A percentile compares a stretch with the other conserved stretches of the same genome.
Conservation (phyloP, 108 stramenopile species). For the Nannochloropsis gaditana region DNA sequence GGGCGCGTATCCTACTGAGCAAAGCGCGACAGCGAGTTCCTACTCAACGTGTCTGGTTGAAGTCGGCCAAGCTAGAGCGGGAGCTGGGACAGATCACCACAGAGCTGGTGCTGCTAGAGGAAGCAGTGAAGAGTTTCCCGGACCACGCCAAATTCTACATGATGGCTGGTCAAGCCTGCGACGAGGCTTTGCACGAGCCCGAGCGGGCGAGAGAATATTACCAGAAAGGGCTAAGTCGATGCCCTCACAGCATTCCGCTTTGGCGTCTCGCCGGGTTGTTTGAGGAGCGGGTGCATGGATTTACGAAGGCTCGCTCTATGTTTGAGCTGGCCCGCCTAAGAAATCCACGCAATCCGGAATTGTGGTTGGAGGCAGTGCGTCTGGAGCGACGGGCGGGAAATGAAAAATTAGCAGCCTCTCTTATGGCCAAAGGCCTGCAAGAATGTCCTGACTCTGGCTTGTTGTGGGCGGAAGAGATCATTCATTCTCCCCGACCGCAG, state of each 20-base stretch:
- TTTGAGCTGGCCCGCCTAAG: slow-evolving; percentile 85
- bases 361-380: slow-evolving; percentile 86
- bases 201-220: slow-evolving; percentile 46
- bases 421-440: slow-evolving; percentile 88
- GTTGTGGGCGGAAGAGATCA: slow-evolving; percentile 1
- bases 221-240: slow-evolving; percentile 68
- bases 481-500: slow-evolving; percentile 35
- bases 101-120: slow-evolving; percentile 56
- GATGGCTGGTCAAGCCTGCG: slow-evolving; percentile 90
- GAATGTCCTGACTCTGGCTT: slow-evolving; percentile 70
- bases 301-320: slow-evolving; percentile 82
- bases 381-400: slow-evolving; percentile 78
- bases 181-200: slow-evolving; percentile 50
- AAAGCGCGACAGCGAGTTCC: slow-evolving; percentile 75
- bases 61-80: slow-evolving; percentile 51
- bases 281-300: slow-evolving; percentile 67
- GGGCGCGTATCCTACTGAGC: slow-evolving; percentile 74
- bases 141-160: slow-evolving; percentile 65
- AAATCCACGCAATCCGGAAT: slow-evolving; percentile 59
- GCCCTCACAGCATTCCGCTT: slow-evolving; percentile 67
- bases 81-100: slow-evolving; percentile 36
- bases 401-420: slow-evolving; percentile 68
- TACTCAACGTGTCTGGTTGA: slow-evolving; percentile 83
- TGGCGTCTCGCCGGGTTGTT: slow-evolving; percentile 82
- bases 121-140: slow-evolving; percentile 68